phyloP scores from a whole-genome alignment of 2,329 filamentous ascomycete genomes.

The Verticillium zaregamsianum region DNA sequence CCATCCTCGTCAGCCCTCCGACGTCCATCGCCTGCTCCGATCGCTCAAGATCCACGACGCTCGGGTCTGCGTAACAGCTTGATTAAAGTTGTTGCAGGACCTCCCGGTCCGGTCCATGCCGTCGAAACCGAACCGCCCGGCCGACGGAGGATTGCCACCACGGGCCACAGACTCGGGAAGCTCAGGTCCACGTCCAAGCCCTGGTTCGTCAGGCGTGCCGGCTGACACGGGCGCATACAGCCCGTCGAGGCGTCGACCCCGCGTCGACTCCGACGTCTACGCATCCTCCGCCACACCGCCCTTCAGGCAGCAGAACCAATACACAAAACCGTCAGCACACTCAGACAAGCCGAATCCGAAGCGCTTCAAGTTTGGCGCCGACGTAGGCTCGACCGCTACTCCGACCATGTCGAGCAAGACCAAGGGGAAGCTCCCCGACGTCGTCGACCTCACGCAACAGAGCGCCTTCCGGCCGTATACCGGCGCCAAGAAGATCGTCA shows the following conservation, averaged over 20 bases:
- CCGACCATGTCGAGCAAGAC: slow-evolving; percentile 22
- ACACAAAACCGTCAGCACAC: not conserved
- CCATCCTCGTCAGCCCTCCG: not conserved
- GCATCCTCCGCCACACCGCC: slow-evolving; percentile 18
- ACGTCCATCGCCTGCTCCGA: not conserved
- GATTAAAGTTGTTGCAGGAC: slow-evolving; percentile 13
- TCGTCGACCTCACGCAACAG: slow-evolving; percentile 27
- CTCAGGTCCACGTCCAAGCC: not conserved
- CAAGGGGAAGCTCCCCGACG: slow-evolving; percentile 35
- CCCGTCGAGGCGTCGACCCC: slow-evolving; percentile 33
- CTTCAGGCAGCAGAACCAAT: not conserved
- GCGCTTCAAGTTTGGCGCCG: slow-evolving; percentile 10
- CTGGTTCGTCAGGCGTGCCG: slow-evolving; percentile 5
- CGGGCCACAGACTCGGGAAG: slow-evolving; percentile 9
- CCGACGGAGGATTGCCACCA: slow-evolving; percentile 14
- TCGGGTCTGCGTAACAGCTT: slow-evolving; percentile 9
- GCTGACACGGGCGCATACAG: slow-evolving; percentile 19
- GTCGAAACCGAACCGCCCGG: slow-evolving; percentile 4
- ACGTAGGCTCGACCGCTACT: slow-evolving; percentile 2
- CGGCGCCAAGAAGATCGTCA: slow-evolving; percentile 81
- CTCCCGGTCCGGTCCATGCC: slow-evolving; percentile 11
- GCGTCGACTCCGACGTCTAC: slow-evolving; percentile 24
- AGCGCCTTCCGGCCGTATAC: slow-evolving; percentile 64
- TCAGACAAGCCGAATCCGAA: slow-evolving; percentile 9
- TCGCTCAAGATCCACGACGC: not conserved